Conservation (phyloP, 441 rosid genomes). For the Theobroma grandiflorum region DNA sequence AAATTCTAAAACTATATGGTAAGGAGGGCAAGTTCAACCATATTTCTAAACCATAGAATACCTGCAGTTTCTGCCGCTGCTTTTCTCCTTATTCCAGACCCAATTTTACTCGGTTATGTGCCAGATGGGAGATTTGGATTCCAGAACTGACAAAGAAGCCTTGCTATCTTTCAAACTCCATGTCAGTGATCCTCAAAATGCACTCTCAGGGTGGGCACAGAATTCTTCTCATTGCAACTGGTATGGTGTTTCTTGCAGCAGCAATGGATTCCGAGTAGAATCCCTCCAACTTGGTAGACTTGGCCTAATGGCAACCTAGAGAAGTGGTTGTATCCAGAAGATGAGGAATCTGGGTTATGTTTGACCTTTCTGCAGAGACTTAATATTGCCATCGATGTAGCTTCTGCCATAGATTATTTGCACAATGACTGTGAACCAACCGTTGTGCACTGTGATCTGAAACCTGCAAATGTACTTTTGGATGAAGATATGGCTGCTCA, state of each 20-base stretch:
- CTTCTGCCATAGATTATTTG: constrained; percentile 28
- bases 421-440: constrained; percentile 25
- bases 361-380: constrained; percentile 19
- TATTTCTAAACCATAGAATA: neutral
- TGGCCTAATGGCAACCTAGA: constrained; percentile 22
- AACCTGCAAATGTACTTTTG: constrained; percentile 27
- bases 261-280: constrained; percentile 16
- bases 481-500: constrained; percentile 26
- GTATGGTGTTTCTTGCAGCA: constrained; percentile 33
- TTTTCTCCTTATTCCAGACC: constrained; percentile 13
- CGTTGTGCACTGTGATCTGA: constrained; percentile 25
- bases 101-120: neutral
- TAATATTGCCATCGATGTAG: constrained; percentile 27
- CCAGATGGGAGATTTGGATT: constrained; percentile 23
- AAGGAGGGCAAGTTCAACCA: neutral
- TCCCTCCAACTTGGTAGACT: constrained; percentile 9
- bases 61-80: neutral
- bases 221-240: constrained; percentile 38
- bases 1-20: neutral
- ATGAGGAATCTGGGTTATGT: constrained; percentile 13
- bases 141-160: constrained; percentile 31
- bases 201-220: constrained; percentile 34
- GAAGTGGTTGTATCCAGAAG: constrained; percentile 18
- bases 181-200: constrained; percentile 28
- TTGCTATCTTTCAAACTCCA: constrained; percentile 28